phyloP scores from a whole-genome alignment of 768 basidiomycete genomes.

The Coprinellus aureogranulatus region DNA sequence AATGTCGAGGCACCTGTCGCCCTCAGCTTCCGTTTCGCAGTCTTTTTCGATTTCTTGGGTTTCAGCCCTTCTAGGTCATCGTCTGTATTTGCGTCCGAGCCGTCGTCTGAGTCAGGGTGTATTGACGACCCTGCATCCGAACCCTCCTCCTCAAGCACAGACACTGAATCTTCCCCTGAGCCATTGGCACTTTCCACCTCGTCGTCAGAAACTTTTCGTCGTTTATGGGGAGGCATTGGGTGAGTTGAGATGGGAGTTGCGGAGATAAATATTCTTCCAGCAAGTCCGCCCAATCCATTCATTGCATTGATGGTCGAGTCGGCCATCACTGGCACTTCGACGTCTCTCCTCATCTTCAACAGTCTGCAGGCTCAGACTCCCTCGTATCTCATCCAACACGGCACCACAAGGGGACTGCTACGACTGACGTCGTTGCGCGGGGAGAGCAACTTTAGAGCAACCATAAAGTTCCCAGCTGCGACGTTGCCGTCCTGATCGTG shows the following conservation, averaged over 20 bases:
- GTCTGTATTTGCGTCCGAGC: conserved; percentile 42
- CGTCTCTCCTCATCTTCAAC: background rate
- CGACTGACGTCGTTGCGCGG: background rate
- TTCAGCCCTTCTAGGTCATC: conserved; percentile 62
- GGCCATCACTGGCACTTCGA: conserved; percentile 3
- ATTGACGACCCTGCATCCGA: conserved; percentile 22
- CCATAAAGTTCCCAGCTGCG: background rate
- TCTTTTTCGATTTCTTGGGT: conserved; percentile 70
- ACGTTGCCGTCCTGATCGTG: background rate
- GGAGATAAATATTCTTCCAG: conserved; percentile 8
- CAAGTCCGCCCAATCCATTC: background rate
- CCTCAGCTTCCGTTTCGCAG: conserved; percentile 77
- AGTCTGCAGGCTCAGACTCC: conserved; percentile 2
- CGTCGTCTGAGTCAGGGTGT: conserved; percentile 14
- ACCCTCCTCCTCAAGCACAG: conserved; percentile 10
- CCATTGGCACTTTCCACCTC: conserved; percentile 14
- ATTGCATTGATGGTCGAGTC: conserved; percentile 7
- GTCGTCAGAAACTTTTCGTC: conserved; percentile 40
- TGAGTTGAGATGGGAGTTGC: conserved; percentile 6
- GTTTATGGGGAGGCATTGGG: conserved; percentile 54
- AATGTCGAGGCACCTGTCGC: conserved; percentile 75
- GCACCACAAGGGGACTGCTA: background rate
- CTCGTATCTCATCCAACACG: background rate
- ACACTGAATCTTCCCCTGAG: conserved; percentile 1
- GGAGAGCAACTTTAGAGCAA: background rate